These are phyloP conservation scores for Lachancea sp. DNA, from an alignment of 805 yeast genomes.

Conservation along the genomic window DNA sequence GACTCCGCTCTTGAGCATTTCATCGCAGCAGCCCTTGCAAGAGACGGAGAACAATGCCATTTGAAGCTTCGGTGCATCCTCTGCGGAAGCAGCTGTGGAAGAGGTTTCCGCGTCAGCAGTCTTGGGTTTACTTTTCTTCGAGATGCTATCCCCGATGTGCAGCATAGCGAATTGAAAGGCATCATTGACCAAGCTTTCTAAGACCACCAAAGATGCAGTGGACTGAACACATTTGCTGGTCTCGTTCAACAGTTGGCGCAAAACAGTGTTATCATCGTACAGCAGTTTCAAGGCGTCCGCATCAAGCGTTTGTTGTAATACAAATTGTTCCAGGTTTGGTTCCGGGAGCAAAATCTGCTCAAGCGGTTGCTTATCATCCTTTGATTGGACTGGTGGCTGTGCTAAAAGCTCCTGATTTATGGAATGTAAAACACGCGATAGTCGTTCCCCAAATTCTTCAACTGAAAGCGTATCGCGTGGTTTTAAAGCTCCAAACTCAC, in stretches of 20 bases:
- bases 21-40: slow-evolving; percentile 25
- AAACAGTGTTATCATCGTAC: slow-evolving; percentile 26
- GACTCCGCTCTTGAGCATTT: slow-evolving; percentile 23
- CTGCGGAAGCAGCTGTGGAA: background rate
- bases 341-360: slow-evolving; percentile 44
- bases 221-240: slow-evolving; percentile 38
- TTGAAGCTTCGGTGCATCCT: slow-evolving; percentile 17
- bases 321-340: slow-evolving; percentile 42
- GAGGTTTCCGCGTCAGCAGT: slow-evolving; percentile 1
- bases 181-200: slow-evolving; percentile 27
- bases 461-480: slow-evolving; percentile 68
- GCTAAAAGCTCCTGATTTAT: slow-evolving; percentile 26
- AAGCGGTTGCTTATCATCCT: slow-evolving; percentile 24
- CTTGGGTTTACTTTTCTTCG: slow-evolving; percentile 11
- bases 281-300: slow-evolving; percentile 33
- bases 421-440: slow-evolving; percentile 34
- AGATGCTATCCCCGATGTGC: slow-evolving; percentile 18
- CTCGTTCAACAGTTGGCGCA: slow-evolving; percentile 39
- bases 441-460: slow-evolving; percentile 47
- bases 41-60: slow-evolving; percentile 29
- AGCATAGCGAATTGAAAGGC: slow-evolving; percentile 27
- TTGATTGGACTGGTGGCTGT: slow-evolving; percentile 28
- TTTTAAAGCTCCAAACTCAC: slow-evolving; percentile 54
- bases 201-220: slow-evolving; percentile 23
- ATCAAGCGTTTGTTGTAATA: slow-evolving; percentile 49